Evolutionary conservation across 352 stramenopile genomes (phyloP).

Genomic region (Phytophthora palmivora): DNA sequence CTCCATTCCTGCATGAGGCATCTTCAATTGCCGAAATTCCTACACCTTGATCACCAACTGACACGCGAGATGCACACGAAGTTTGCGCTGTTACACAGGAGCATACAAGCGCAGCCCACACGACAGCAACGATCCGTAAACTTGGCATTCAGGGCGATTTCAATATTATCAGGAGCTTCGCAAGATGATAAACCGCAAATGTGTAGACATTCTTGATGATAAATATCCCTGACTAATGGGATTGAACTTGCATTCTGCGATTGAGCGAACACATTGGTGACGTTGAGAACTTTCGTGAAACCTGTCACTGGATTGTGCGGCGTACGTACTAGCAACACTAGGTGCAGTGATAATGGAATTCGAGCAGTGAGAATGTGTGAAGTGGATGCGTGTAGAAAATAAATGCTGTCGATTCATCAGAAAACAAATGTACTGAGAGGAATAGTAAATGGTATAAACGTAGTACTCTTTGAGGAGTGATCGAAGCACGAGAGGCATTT

Average conservation of each 20-base stretch:
- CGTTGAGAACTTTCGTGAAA: constrained; percentile 26
- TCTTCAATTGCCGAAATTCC: constrained; percentile 42
- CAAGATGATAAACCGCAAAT: constrained; percentile 8
- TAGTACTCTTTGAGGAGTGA: constrained; percentile 33
- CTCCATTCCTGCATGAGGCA: constrained; percentile 25
- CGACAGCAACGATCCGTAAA: neutral
- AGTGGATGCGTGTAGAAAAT: too few species aligned
- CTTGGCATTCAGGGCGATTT: constrained; percentile 9
- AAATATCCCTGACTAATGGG: constrained; percentile 12
- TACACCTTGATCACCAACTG: constrained; percentile 27
- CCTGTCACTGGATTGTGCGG: too few species aligned
- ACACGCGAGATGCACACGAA: constrained; percentile 20
- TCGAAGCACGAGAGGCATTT: constrained; percentile 14
- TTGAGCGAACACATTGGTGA: constrained; percentile 19
- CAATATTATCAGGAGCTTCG: neutral
- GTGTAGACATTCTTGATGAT: neutral
- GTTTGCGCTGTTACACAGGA: constrained; percentile 1
- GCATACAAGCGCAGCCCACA: constrained; percentile 10
- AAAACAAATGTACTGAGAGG: neutral
- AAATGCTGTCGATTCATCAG: too few species aligned
- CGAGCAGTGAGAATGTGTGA: too few species aligned
- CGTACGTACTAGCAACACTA: too few species aligned
- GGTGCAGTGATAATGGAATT: too few species aligned
- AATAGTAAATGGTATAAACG: constrained; percentile 28
- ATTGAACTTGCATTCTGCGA: constrained; percentile 14